phyloP scores from a whole-genome alignment of 331 rosid genomes.

The Malus hybrid region DNA sequence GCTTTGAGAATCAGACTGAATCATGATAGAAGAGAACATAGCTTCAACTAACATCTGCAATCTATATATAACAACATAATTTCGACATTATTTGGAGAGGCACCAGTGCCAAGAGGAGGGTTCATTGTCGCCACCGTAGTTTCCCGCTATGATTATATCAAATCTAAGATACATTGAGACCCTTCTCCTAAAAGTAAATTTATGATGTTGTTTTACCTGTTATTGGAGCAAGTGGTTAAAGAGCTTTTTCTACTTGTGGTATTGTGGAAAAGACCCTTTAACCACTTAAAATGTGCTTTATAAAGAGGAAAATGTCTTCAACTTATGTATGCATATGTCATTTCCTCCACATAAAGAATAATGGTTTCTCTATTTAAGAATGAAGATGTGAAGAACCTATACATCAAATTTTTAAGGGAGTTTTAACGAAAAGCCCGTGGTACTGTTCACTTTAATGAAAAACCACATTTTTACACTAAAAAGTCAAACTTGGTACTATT shows the following conservation, averaged over 20 bases:
- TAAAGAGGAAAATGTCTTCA: neutral
- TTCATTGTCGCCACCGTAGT: neutral
- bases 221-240: neutral
- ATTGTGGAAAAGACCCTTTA: no score
- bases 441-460: no score
- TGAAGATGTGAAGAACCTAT: neutral
- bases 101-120: neutral
- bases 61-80: neutral
- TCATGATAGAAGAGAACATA: neutral
- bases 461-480: no score
- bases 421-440: no score
- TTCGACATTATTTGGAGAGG: neutral
- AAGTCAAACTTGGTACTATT: no score
- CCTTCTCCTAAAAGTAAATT: no score
- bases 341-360: conserved; percentile 14
- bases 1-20: neutral
- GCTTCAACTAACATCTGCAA: neutral
- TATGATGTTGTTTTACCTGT: no score
- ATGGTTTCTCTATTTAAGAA: neutral
- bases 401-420: neutral
- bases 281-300: neutral
- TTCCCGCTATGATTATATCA: neutral
- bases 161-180: neutral
- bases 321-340: neutral
- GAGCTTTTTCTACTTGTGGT: neutral